Evolutionary conservation across 768 basidiomycete species (phyloP), one percentile per base, ranked within the genome.

Genomic region (Podaxis sp.): DNA sequence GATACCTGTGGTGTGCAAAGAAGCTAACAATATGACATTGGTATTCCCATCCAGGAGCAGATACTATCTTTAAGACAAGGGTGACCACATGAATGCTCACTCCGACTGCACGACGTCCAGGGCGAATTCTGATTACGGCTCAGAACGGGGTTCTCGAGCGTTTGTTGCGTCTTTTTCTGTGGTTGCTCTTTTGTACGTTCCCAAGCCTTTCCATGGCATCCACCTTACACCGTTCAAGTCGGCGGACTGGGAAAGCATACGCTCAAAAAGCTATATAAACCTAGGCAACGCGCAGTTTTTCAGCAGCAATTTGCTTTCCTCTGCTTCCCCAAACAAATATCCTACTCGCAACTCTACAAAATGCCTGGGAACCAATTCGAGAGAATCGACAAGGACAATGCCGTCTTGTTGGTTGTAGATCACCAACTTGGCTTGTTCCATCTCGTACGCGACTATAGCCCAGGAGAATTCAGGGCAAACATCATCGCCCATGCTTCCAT

Each of bases 401-500:
- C 69, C 4, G 70, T 76, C 37, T 72, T 82, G n/a, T 68, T 82
- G 47, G 72, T 83, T 56, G 75, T 83, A 52, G 82, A 83, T 70
- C 79, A 79, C 65, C 81, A 83, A 64, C 69, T 80, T 41, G 81
- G 82, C n/a, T 67, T 83, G 8, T 82, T 78, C 70, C 76, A 80
- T 63, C 66, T 83, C 27, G 77, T 76, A 0, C 77, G 76, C 65
- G 81, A 83, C 69, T 69, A 69, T 61, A 59, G 70, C 6, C 73
- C 79, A 0, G 75, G 74, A 17, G 71, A 77, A 46, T 78, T 74
- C 64, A 75, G 76, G 61, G 79, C 74, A 69, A 82, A 77, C 66
- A 74, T 83, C 63, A 68, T 82, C 41, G 81, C 80, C 5, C 81
- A 82, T 64, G 80, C 81, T 15, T 79, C 73, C 24, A 67, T 81